Conservation (phyloP, 768 basidiomycete genomes). For the Vishniacozyma victoriae region DNA sequence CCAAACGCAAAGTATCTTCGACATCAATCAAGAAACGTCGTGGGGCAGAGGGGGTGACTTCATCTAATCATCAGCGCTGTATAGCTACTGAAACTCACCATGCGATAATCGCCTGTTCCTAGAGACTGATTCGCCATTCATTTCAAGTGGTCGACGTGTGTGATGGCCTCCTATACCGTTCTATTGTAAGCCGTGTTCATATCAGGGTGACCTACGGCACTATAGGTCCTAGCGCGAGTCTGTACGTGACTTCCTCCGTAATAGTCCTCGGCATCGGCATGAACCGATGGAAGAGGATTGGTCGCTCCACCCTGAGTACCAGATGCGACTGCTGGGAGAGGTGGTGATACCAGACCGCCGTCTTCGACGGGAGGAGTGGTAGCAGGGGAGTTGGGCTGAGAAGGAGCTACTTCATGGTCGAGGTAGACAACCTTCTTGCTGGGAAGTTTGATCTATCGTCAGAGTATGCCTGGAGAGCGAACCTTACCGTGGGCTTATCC, state of each 20-base stretch:
- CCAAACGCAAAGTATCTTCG: constrained; percentile 92
- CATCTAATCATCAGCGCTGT: constrained; percentile 50
- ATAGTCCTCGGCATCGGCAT: constrained; percentile 71
- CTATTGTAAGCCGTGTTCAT: constrained; percentile 46
- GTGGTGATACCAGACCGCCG: constrained; percentile 4
- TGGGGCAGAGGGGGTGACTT: constrained; percentile 70
- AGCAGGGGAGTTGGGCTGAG: constrained; percentile 19
- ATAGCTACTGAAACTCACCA: constrained; percentile 46
- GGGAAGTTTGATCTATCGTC: constrained; percentile 24
- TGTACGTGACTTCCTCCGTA: constrained; percentile 75
- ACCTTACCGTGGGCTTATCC: too few relatives aligned
- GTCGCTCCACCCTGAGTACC: constrained; percentile 5
- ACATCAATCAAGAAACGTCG: constrained; percentile 93
- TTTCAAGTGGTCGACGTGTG: constrained; percentile 63
- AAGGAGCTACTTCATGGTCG: constrained; percentile 38
- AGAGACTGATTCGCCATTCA: constrained; percentile 69
- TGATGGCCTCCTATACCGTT: constrained; percentile 67
- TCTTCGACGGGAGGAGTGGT: constrained; percentile 32
- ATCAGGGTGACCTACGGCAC: constrained; percentile 57
- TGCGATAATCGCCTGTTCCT: constrained; percentile 79
- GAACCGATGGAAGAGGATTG: constrained; percentile 45
- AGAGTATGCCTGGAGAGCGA: too few relatives aligned
- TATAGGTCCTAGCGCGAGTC: constrained; percentile 80
- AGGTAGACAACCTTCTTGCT: constrained; percentile 46
- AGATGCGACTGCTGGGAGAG: too few relatives aligned